Evolutionary conservation across 2,329 filamentous ascomycete species (phyloP), one percentile per base, ranked within the genome.

Genomic region (Zelopaecilomyces penicillatus): DNA sequence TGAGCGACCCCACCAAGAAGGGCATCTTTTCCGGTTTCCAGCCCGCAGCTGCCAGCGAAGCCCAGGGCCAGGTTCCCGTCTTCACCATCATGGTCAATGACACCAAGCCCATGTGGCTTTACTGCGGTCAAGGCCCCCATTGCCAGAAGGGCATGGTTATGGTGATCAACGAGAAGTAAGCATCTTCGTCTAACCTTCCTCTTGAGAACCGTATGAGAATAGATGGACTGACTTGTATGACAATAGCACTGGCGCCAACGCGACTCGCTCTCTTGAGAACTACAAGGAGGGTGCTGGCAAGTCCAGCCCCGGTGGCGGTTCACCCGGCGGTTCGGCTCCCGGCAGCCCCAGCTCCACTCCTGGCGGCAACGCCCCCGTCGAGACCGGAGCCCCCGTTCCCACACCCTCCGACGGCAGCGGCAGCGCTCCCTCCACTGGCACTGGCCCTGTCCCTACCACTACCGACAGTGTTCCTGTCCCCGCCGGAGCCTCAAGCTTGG

Each of bases 101-200:
- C 63, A 77, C 74, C 37, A 82, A 74, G 44, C 86, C 87, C 30
- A 71, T 90, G 52, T 93, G 87, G 85, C 68, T 86, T 52, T 91
- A 84, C 73, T 91, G 86, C 67, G 80, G 79, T 30, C 82, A 88
- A 63, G 80, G 62, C 38, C 77, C 73, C 57, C 87, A 93, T 68
- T 93, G 86, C 65, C 77, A 88, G 63, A 67, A 61, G 39, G 84
- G 84, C 50, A 89, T 89, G 83, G 74, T 76, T 46, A 83, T 86
- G 69, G 83, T 86, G 30, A 81, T 89, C 60, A 89, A 90, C 65
- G 78, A 78, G 66, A 73, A 83, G 81, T 85, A 65, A 65, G 80
- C 65, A 19, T 19, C 4, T 37, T 11, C 3, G 7, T 19, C 19
- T 19, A 19, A 19, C 5, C 7, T 30, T 26, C 5, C n/a, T 2